Evolutionary conservation across 2,329 filamentous ascomycete species (phyloP), one percentile per base, ranked within the genome.

Genomic region (Epichloe bromicola): DNA sequence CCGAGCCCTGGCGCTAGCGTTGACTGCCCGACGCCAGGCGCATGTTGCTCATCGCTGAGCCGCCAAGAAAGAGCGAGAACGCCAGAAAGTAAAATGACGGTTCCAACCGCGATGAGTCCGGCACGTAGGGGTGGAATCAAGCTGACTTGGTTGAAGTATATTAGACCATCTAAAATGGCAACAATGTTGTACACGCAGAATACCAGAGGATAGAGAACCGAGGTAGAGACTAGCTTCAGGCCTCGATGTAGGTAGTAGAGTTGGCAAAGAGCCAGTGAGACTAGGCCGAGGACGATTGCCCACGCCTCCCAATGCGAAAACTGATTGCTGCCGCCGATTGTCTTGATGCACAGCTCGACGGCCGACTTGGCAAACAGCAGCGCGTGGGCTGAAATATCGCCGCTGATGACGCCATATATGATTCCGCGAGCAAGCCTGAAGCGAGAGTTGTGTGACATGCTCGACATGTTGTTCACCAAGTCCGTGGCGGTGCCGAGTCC

Each of bases 151-250:
- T 85, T 79, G 70, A 97, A 98, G 69, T 97, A 98, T 60, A 98
- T 95, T 58, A 98, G 76, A 34, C 93, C 93, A 68, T 98, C 93
- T 58, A 97, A 74, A 59, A 98, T 98, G 57, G 93, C 93, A 62
- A 97, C 90, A 62, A 98, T 95, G 74, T 98, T 98, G 76, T 97
- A 98, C 57, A 97, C 82, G 75, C 93, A 98, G 69, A 98, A 98
- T 39, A 97, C 90, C 59, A 97, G 83, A 5, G 93, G 93, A 67
- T 98, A 98, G 58, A 98, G 76, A 55, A 97, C 85, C 61, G 88
- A 95, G 20, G 93, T 97, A 50, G 90, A 96, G 66, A 94, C 89
- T 49, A 98, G 77, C 68, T 95, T 95, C 55, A 98, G 76, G 49
- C 93, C 93, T 42, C 88, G 81, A 64, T 98, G 93, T 54, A 98